Conservation (phyloP, 768 basidiomycete species). For the Phylloporus rhodoxanthus region DNA sequence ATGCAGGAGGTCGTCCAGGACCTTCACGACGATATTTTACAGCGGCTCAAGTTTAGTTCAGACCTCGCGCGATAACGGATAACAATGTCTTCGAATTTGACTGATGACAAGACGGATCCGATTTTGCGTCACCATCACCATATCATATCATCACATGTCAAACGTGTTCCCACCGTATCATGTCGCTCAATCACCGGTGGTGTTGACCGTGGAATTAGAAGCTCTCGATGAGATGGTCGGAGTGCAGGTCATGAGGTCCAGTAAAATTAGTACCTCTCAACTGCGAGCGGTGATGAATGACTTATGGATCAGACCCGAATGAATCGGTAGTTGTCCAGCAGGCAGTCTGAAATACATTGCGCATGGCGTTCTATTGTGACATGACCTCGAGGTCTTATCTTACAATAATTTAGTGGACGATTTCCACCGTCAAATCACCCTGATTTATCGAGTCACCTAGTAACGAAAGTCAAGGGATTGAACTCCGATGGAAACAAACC, state of each 20-base stretch:
- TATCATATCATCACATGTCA: conserved; percentile 1
- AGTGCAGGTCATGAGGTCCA: conserved; percentile 7
- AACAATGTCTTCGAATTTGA: conserved; percentile 18
- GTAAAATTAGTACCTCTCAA: conserved; percentile 9
- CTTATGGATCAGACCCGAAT: too few relatives aligned
- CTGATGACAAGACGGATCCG: conserved; percentile 13
- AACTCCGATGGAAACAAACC: background rate
- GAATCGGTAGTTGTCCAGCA: conserved; percentile 3
- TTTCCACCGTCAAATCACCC: conserved; percentile 88
- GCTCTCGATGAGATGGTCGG: background rate
- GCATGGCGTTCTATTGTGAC: conserved; percentile 14
- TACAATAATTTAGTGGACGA: conserved; percentile 52
- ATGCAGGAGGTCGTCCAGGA: conserved; percentile 52
- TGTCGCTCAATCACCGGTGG: conserved; percentile 4
- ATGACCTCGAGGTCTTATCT: conserved; percentile 1
- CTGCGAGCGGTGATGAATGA: conserved; percentile 18
- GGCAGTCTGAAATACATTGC: conserved; percentile 17
- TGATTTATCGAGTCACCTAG: conserved; percentile 91
- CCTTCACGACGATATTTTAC: conserved; percentile 43
- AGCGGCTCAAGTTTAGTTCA: conserved; percentile 28
- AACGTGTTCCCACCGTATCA: conserved; percentile 18
- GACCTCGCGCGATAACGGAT: conserved; percentile 18
- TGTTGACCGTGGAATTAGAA: conserved; percentile 7
- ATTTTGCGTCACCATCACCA: conserved; percentile 3
- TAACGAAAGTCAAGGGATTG: conserved; percentile 6